Evolutionary conservation across 495 filamentous ascomycete species (phyloP), one percentile per base, ranked within the genome.

Genomic region (Halenospora varia): DNA sequence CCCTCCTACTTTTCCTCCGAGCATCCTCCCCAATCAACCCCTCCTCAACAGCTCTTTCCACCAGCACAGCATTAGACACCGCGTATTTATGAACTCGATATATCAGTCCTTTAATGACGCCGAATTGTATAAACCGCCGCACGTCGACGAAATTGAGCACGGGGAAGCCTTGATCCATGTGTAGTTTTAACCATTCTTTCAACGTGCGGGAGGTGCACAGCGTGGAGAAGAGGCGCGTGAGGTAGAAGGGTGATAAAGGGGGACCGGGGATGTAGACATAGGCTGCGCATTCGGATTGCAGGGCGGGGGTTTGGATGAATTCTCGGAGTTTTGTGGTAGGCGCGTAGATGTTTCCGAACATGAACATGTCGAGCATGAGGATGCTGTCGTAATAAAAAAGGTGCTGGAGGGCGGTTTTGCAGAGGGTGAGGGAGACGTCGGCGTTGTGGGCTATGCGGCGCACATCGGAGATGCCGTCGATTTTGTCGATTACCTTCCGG

Each of bases 41-140:
- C n/a, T n/a, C n/a, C n/a, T n/a, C n/a, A n/a, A n/a, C n/a, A n/a
- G n/a, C n/a, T n/a, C n/a, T n/a, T n/a, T n/a, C n/a, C n/a, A n/a
- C n/a, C n/a, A 82, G 65, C 44, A 75, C 75, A 57, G 74, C 73
- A 58, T 84, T 83, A 10, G 82, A 82, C 8, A 91, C 80, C 2
- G 90, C 88, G 66, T 95, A 94, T 67, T 92, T 92, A 73, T 97
- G 92, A 26, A 96, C 87, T 17, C 94, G 82, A 70, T 96, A 96
- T n/a, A 98, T 65, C 60, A 96, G 87, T 2, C 92, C 92, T 70
- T 97, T 96, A 64, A 97, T 94, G 15, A 97, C 81, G 47, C 95
- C 94, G 69, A 97, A 97, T 29, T 92, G 93, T 56, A 98, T 88
- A 56, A 98, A 87, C 24, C 95, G 84, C 1, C 94, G 81, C 46